Evolutionary conservation across 2,329 filamentous ascomycete species (phyloP), one percentile per base, ranked within the genome.

Genomic region (Colletotrichum acutatum): DNA sequence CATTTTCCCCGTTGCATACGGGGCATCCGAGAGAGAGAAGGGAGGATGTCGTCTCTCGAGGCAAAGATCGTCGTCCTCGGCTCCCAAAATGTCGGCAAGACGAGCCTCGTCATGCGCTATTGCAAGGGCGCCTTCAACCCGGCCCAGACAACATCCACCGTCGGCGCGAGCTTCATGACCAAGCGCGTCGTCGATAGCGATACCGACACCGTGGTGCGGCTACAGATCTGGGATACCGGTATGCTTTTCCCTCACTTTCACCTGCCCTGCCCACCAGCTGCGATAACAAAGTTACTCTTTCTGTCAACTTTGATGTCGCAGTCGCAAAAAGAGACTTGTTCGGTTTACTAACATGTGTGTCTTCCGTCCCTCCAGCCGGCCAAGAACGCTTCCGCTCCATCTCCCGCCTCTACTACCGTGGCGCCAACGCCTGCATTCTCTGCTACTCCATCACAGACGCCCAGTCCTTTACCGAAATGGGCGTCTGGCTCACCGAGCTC

Each of bases 351-450:
- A 14, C 4, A 34, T 12, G 32, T 34, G 11, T 34, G 32, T 34
- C 12, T 34, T 9, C 32, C 32, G 32, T 34, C 32, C 11, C 11
- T 26, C 30, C 80, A 87, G 91, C 96, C 70, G 96, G 96, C 74
- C 96, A 99, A 81, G 96, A 99, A 85, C 91, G 96, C 69, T 99
- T 98, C 82, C 91, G 96, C 78, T 95, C 93, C 74, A 98, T 99
- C 79, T 97, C 95, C 11, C 93, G 95, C 69, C 90, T 99, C 66
- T 98, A 98, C 87, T 99, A 99, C 84, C 93, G 96, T 79, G 95
- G 95, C 80, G 96, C 96, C 74, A 96, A 98, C 80, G 95, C 95
- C 71, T 97, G 94, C 78, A 94, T 98, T 73, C 90, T 98, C 59
- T 98, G 95, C 88, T 98, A 98, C 86, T 94, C 94, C 85, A 97